A percentile compares a stretch with the other conserved stretches of the same genome.
These are phyloP conservation scores for Agarophyton chilense DNA, from an alignment of 23 red algal genomes.

Conservation along the genomic window DNA sequence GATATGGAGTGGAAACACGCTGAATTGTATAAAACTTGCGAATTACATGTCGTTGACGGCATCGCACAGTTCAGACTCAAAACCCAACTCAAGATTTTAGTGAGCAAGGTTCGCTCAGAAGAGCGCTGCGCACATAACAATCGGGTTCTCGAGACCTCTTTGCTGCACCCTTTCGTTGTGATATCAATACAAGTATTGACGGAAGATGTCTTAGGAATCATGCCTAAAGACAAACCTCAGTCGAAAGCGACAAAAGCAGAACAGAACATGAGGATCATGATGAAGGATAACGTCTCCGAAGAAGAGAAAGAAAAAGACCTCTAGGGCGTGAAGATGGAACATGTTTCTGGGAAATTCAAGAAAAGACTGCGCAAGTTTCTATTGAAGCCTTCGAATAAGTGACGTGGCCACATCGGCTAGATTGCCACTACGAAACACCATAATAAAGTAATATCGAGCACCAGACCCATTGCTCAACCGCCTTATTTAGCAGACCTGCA, in stretches of 20 bases:
- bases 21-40: not conserved
- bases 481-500: conserved; percentile 13
- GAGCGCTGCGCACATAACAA: not conserved
- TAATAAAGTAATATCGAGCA: not conserved
- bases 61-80: not conserved
- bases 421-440: not conserved
- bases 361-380: not conserved
- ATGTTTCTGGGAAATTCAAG: no score
- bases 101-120: not conserved
- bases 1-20: no score
- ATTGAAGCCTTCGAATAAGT: not conserved
- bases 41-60: not conserved
- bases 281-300: no score
- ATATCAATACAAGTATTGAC: no score
- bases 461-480: not conserved
- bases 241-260: no score
- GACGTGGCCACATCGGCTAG: not conserved
- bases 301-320: no score
- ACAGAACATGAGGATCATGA: no score
- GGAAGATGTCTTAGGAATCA: no score
- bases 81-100: not conserved
- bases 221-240: no score
- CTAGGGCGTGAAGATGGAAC: no score
- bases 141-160: no score
- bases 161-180: no score